Base-by-base conservation (phyloP, 345 rosid species). In the Draba incana region DNA sequence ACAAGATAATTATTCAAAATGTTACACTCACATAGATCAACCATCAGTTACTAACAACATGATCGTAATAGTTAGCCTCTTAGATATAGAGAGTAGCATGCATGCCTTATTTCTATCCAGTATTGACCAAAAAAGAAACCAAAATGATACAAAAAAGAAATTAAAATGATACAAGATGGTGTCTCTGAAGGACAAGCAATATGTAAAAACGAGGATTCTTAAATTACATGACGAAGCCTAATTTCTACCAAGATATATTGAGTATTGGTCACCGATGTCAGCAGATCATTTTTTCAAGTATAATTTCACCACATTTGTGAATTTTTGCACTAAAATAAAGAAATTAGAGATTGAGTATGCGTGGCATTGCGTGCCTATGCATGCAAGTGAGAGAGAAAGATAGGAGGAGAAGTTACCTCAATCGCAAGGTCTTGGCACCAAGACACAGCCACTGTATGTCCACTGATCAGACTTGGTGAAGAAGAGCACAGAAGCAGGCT, bases 391-490 rank as follows among this genome's bases (percentile, higher is more conserved):
- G 62, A 64, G 33, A 57, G 54, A 45, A 44, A 67, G 24, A 48
- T 16, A 64, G 64, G 58, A 38, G 53, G 48, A 80, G 58, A 62
- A n/a, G 4, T 78, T 84, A 81, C 98, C 94, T 90, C 97, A 39
- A 87, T 77, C 54, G 92, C 79, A 73, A 90, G 81, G 73, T 90
- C 81, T 71, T 81, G 96, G 85, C 84, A 90, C 96, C 96, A 93
- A n/a, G 85, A 74, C 78, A 75, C 55, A 20, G 87, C 83, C 67
- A 79, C 84, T 77, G 70, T 77, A 35, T 33, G 75, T 62, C 68
- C 71, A 16, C 63, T 61, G 35, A 43, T 64, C 65, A 55, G 12
- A 66, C 52, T 64, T 75, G 86, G 84, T 12, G 72, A 57, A 70
- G 79, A 80, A 50, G 90, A 86, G 72, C 96, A 88, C 63, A 88